Evolutionary conservation across 495 filamentous ascomycete species (phyloP), one percentile per base, ranked within the genome.

Genomic region (Aspergillus diversus): DNA sequence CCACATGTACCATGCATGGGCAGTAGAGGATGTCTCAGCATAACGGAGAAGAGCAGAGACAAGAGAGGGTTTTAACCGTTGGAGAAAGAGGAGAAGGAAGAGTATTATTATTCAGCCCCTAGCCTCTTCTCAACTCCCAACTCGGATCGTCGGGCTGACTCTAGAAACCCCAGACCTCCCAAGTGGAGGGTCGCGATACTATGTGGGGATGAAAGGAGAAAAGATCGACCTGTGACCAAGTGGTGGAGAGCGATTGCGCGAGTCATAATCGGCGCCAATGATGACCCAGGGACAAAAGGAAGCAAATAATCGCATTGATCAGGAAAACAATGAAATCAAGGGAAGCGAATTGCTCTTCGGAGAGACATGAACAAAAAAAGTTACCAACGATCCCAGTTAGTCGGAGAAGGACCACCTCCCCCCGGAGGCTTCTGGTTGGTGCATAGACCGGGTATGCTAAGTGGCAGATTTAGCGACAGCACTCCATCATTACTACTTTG

Each of bases 101-200:
- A 61, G 50, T 21, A 55, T 55, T 21, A 55, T 55, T 55, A 62
- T 42, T 62, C 53, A 63, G 31, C 60, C 31, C 55, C 43, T 51
- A 49, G 53, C 51, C 48, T 33, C 51, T 31, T 39, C 51, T 16
- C 42, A 33, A 53, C 48, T 61, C 52, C 46, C 48, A 55, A 15
- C 11, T 62, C 17, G 43, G 39, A 42, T 15, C 32, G 47, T 17
- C 31, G 15, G 32, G 52, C 53, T 35, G n/a, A 49, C 32, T 61
- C 39, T 39, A 51, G 33, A 33, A 61, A 21, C 50, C 50, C 58
- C 33, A 33, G 33, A 60, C 48, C 52, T 53, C 16, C 7, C 11
- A n/a, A 21, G 8, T 12, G 46, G 46, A 11, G 47, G 47, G 5
- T 5, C 47, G 5, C 16, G 34, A 33, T 57, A 33, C 21, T 21